These are phyloP conservation scores for Ustanciosporium gigantosporum DNA, from an alignment of 1,284 basidiomycete genomes.

Conservation along the genomic window DNA sequence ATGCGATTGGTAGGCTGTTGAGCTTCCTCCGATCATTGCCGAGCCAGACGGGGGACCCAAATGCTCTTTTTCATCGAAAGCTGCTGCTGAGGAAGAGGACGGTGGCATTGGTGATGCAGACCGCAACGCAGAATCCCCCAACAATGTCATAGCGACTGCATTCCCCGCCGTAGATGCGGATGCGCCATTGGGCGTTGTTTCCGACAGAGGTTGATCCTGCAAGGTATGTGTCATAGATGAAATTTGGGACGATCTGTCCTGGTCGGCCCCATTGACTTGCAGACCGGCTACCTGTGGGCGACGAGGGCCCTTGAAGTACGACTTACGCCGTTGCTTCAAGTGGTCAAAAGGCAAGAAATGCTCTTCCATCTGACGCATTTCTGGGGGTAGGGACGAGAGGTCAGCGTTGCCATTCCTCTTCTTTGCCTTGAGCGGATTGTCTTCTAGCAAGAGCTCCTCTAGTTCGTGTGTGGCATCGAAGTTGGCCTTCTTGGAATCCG, in stretches of 20 bases:
- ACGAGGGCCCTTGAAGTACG: slow-evolving; percentile 38
- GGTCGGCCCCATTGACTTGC: slow-evolving; percentile 4
- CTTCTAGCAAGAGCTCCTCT: slow-evolving; percentile 91
- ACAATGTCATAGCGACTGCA: no score
- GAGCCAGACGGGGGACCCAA: no score
- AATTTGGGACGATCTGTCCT: slow-evolving; percentile 29
- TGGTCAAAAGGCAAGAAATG: slow-evolving; percentile 65
- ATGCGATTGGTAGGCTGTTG: background rate
- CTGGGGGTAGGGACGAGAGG: slow-evolving; percentile 77
- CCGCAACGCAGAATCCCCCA: no score
- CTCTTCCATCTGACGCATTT: slow-evolving; percentile 97
- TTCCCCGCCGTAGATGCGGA: no score
- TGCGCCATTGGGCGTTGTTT: slow-evolving; percentile 24
- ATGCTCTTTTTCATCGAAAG: no score
- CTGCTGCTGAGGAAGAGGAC: no score
- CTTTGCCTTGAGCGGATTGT: slow-evolving; percentile 94
- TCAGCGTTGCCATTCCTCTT: slow-evolving; percentile 88
- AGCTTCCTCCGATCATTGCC: no score
- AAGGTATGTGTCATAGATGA: slow-evolving; percentile 40
- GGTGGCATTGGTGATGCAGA: no score
- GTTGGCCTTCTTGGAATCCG: slow-evolving; percentile 96
- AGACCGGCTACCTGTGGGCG: background rate
- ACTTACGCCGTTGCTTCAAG: slow-evolving; percentile 47
- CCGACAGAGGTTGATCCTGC: slow-evolving; percentile 50
- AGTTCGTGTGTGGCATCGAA: slow-evolving; percentile 99